Evolutionary conservation across 306 rosid species (phyloP), one percentile per base, ranked within the genome.

Genomic region (Urtica urens): DNA sequence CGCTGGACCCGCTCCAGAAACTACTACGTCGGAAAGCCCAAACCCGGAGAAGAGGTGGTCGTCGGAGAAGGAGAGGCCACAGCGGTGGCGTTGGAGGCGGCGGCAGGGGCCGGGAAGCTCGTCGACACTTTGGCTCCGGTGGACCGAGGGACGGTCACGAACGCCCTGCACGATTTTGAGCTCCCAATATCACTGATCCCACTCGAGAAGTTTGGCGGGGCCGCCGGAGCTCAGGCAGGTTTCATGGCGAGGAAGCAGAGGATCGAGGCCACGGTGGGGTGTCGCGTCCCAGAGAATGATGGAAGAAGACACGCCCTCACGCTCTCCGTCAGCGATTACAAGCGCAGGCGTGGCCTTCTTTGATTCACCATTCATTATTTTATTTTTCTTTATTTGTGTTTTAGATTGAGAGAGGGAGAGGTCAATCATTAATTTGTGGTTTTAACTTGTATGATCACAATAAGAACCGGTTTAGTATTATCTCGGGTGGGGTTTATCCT

Each of bases 1-100:
- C 72, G 97, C 68, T 90, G 97, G 97, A 90, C 97, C 23, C 68
- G 95, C 67, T 84, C 97, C 20, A 90, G 84, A 60, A 90, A 90
- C 66, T 90, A 90, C 68, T 90, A 79, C 55, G 77, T 68, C 51
- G 40, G 77, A 43, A 72, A 72, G 30, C 80, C 81, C 3, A 8
- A 31, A 31, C 37, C 13, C 37, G 37, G 37, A 8, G 37, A 8
- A 33, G 37, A n/a, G 79, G 60, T n/a, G n/a, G 16, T 72, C 72
- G 37, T 13, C 0, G 37, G 37, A 29, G 96, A 93, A 26, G 5
- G 78, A 70, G 84, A 42, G 13, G 93, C 95, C 45, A 79, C 99
- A 10, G 87, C 71, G 13, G 99, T 70, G 1, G 99, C 94, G 29
- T 60, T 90, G 67, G 76, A 75, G 69, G 99, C 99, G 13, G 99